Evolutionary conservation across 306 rosid species (phyloP).

Genomic region (Pterocarpus santalinus): DNA sequence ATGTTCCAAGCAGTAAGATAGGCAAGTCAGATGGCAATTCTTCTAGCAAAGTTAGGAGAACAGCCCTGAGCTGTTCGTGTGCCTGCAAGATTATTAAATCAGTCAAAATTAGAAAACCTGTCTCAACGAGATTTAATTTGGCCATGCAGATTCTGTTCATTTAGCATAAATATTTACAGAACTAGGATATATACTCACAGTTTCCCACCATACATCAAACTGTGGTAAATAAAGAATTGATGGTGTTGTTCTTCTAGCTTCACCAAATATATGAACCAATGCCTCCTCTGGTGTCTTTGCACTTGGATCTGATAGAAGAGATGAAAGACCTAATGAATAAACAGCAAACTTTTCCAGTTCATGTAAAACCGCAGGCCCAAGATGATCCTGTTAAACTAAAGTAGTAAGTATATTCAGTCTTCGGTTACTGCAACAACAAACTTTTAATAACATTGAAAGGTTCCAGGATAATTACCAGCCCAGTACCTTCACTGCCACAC

Average conservation of each 20-base stretch:
- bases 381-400: conserved; percentile 99
- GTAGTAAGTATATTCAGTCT: conserved; percentile 91
- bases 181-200: conserved; percentile 67
- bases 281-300: conserved; percentile 99
- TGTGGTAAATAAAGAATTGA: conserved; percentile 94
- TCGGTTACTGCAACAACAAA: conserved; percentile 40
- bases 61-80: conserved; percentile 93
- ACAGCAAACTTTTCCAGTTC: conserved; percentile 97
- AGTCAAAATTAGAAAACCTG: conserved; percentile 38
- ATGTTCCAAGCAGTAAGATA: conserved; percentile 82
- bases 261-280: conserved; percentile 91
- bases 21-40: conserved; percentile 91
- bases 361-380: conserved; percentile 97
- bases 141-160: conserved; percentile 38
- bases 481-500: conserved; percentile 91
- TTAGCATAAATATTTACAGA: conserved; percentile 34
- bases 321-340: conserved; percentile 90
- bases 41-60: conserved; percentile 82
- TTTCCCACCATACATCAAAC: conserved; percentile 96
- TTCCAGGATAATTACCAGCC: conserved; percentile 86
- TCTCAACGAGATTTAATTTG: conserved; percentile 30
- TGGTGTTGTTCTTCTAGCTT: conserved; percentile 95
- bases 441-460: conserved; percentile 46
- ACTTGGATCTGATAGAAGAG: conserved; percentile 96
- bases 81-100: conserved; percentile 70